Conservation (phyloP, 2,329 filamentous ascomycete species). For the Pyrenophora graminea region DNA sequence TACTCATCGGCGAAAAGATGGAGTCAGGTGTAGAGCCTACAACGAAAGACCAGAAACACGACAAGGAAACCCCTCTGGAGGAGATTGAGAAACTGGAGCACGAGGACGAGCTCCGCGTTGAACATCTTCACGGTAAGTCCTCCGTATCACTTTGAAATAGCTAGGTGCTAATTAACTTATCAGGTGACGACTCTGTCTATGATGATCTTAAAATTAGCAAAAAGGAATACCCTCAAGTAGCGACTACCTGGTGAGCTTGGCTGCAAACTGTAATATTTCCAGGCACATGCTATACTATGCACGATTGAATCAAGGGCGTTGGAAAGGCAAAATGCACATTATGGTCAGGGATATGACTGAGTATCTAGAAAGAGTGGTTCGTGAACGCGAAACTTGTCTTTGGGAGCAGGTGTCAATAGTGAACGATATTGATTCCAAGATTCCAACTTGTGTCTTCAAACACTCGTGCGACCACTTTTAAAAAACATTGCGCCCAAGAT, state of each 20-base stretch:
- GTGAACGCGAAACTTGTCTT: no score
- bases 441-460: no score
- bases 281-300: background rate
- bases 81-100: constrained; percentile 75
- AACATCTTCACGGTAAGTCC: constrained; percentile 58
- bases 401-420: no score
- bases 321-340: background rate
- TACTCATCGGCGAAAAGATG: constrained; percentile 73
- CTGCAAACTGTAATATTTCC: background rate
- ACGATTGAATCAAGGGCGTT: background rate
- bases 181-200: constrained; percentile 65
- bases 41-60: constrained; percentile 59
- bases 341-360: background rate
- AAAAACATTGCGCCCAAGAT: no score
- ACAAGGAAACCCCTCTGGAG: constrained; percentile 67
- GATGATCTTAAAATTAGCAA: constrained; percentile 63
- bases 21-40: constrained; percentile 62
- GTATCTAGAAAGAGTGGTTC: background rate
- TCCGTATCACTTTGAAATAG: background rate
- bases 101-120: constrained; percentile 72
- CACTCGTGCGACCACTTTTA: no score
- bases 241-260: constrained; percentile 39
- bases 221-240: constrained; percentile 60
- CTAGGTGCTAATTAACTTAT: constrained; percentile 7
- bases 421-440: no score